Conservation (phyloP, 2,329 filamentous ascomycete genomes). For the Aspergillus quadricinctus region DNA sequence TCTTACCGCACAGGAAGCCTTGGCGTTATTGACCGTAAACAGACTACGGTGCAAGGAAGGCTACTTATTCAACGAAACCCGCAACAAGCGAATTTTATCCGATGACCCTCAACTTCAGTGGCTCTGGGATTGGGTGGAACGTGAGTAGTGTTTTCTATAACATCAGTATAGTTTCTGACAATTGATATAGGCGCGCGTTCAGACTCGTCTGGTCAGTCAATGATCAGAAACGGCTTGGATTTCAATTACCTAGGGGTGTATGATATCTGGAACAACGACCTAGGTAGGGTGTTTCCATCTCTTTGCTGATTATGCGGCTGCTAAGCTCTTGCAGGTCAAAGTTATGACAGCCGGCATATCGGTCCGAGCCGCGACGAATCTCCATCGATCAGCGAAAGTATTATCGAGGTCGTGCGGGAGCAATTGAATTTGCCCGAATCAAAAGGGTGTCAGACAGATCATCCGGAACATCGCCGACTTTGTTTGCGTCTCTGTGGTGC, state of each 20-base stretch:
- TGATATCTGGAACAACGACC: slow-evolving; percentile 55
- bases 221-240: slow-evolving; percentile 55
- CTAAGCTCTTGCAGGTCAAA: slow-evolving; percentile 25
- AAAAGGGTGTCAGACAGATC: slow-evolving; percentile 49
- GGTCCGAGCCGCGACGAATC: slow-evolving; percentile 20
- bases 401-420: slow-evolving; percentile 48
- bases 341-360: slow-evolving; percentile 28
- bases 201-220: slow-evolving; percentile 45
- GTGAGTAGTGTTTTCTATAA: slow-evolving; percentile 28
- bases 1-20: slow-evolving; percentile 35
- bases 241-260: slow-evolving; percentile 58
- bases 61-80: slow-evolving; percentile 49
- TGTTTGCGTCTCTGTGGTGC: slow-evolving; percentile 59
- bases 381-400: slow-evolving; percentile 33
- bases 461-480: slow-evolving; percentile 54
- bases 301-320: background rate
- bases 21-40: slow-evolving; percentile 39
- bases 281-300: slow-evolving; percentile 37
- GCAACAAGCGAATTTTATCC: slow-evolving; percentile 52
- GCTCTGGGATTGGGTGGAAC: slow-evolving; percentile 56
- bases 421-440: slow-evolving; percentile 49
- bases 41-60: slow-evolving; percentile 52
- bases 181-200: slow-evolving; percentile 33
- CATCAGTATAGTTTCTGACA: background rate
- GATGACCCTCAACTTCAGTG: slow-evolving; percentile 55